phyloP scores from a whole-genome alignment of 2,329 filamentous ascomycete species.

The Fusarium begoniae region DNA sequence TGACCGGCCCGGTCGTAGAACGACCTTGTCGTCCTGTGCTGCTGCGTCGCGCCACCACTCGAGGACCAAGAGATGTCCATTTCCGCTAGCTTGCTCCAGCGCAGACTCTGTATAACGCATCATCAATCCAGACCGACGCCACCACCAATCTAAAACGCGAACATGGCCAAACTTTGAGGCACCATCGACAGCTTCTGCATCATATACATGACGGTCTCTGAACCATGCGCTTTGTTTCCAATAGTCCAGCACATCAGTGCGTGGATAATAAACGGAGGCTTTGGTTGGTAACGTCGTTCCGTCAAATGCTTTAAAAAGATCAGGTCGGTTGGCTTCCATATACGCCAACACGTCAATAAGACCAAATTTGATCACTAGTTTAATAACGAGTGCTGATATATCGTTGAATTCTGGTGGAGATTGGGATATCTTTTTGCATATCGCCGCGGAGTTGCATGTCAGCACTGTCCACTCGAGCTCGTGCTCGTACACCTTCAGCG shows the following conservation, averaged over 20 bases:
- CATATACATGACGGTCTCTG: conserved; percentile 82
- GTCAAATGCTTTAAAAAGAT: conserved; percentile 88
- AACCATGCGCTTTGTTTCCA: conserved; percentile 88
- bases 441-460: conserved; percentile 72
- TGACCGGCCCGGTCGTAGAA: conserved; percentile 83
- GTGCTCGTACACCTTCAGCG: conserved; percentile 76
- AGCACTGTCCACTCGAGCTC: conserved; percentile 88
- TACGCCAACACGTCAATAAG: conserved; percentile 81
- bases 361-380: conserved; percentile 91
- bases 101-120: conserved; percentile 88
- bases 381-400: conserved; percentile 83
- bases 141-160: conserved; percentile 92
- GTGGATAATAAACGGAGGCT: conserved; percentile 86
- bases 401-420: conserved; percentile 75
- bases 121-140: conserved; percentile 76
- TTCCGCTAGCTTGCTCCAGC: conserved; percentile 85
- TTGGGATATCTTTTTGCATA: conserved; percentile 77
- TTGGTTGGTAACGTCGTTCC: conserved; percentile 87
- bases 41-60: conserved; percentile 91
- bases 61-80: conserved; percentile 85
- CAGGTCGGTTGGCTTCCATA: conserved; percentile 66
- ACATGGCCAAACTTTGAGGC: conserved; percentile 88
- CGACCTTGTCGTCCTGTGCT: conserved; percentile 64
- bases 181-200: conserved; percentile 83
- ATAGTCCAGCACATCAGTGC: conserved; percentile 86